phyloP scores from a whole-genome alignment of 257 asterid species.

The Buddleja alternifolia region DNA sequence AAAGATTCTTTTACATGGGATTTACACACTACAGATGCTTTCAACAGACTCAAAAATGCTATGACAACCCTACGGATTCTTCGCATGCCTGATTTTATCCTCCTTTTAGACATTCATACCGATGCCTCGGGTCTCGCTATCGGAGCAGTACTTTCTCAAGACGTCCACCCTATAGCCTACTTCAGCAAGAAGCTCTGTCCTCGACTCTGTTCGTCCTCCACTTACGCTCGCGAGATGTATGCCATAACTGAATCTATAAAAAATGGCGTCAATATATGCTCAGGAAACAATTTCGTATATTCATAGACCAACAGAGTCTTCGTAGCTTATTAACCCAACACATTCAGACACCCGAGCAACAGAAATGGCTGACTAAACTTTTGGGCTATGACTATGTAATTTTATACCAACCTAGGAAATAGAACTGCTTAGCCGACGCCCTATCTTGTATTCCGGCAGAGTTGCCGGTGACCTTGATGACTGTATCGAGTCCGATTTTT shows the following conservation, averaged over 20 bases:
- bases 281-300: too few relatives aligned
- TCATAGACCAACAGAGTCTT: not conserved
- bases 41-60: not conserved
- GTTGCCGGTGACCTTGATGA: not conserved
- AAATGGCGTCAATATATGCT: constrained; percentile 22
- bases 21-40: not conserved
- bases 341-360: too few relatives aligned
- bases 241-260: not conserved
- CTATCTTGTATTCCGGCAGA: too few relatives aligned
- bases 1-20: too few relatives aligned
- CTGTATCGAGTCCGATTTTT: not conserved
- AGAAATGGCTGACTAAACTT: too few relatives aligned
- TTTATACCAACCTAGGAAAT: too few relatives aligned
- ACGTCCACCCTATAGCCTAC: not conserved
- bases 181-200: constrained; percentile 12
- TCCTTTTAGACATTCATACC: not conserved
- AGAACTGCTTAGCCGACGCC: not conserved
- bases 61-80: not conserved
- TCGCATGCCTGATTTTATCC: not conserved
- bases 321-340: not conserved
- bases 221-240: too few relatives aligned
- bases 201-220: not conserved
- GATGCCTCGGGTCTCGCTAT: constrained; percentile 6
- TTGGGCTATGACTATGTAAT: too few relatives aligned
- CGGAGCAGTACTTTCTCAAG: not conserved